Base-by-base conservation (phyloP, 352 stramenopile species). In the Globisporangium recalcitrans region DNA sequence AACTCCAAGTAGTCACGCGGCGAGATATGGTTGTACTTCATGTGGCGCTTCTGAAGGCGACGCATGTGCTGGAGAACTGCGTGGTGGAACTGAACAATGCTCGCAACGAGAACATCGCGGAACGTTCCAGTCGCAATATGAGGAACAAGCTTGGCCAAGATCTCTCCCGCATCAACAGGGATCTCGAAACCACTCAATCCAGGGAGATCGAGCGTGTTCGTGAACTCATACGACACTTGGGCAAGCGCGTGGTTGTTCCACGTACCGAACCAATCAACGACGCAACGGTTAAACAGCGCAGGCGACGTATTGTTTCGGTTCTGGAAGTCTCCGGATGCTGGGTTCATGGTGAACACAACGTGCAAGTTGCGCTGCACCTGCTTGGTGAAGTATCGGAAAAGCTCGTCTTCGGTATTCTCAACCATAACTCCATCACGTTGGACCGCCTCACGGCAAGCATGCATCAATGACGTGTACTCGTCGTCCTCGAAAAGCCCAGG, bases 301-400 rank as follows among this genome's bases (percentile, higher is more conserved):
- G 98, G 98, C 61, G 96, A 99, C 11, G 98, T 99, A 24, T 98
- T 99, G 58, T 96, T 98, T 61, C 97, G 90, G 57, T 88, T 93
- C 67, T 95, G 93, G 85, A 98, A 99, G 68, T 98, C 96, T 26
- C 95, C 96, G 8, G 94, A 96, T 40, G 96, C 97, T 52, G 98
- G 98, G 71, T 99, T 99, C 93, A 99, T 99, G 11, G 98, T 99
- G 69, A 99, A 99, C 16, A 99, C 98, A 16, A 99, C 97, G 78
- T 99, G 98, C 31, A 99, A 79, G 70, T 99, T 99, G 8, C 94
- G 82, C 71, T 99, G 98, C 9, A 99, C 97, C 73, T 98, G 90
- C 27, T 83, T 86, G 0, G 97, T 99, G 66, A 99, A 99, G 66
- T 98, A 95, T 19, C 88, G 78, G 70, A 97, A 98, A 0, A 98